Percentiles rank a stretch among this genome's conserved stretches.
Conservation (phyloP, 805 yeast species). For the Wickerhamomyces canadensis region DNA sequence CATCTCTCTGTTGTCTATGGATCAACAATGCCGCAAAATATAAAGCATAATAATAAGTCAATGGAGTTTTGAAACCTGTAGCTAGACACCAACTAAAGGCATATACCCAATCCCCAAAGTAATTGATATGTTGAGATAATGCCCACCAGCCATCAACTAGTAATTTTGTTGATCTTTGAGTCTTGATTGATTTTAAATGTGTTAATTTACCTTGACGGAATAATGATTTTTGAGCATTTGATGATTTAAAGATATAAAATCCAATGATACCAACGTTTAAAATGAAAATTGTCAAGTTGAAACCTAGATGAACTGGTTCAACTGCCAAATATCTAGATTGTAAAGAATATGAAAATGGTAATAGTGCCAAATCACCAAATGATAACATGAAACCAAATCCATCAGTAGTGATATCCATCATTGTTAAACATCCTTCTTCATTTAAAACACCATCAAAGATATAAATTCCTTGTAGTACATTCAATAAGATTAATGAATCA, state of each 20-base stretch:
- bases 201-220: constrained; percentile 75
- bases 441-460: constrained; percentile 88
- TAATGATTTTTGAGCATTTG: constrained; percentile 80
- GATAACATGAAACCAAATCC: constrained; percentile 97
- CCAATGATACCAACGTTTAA: constrained; percentile 52
- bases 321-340: constrained; percentile 80
- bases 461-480: constrained; percentile 69
- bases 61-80: constrained; percentile 73
- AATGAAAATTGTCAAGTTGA: constrained; percentile 31
- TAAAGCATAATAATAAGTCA: constrained; percentile 82
- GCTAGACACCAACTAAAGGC: constrained; percentile 91
- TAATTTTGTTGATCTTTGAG: constrained; percentile 73
- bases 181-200: constrained; percentile 63
- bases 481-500: constrained; percentile 69
- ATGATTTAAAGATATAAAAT: constrained; percentile 72
- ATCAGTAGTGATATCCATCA: constrained; percentile 96
- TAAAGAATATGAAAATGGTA: constrained; percentile 85
- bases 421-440: constrained; percentile 83
- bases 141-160: constrained; percentile 97
- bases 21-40: constrained; percentile 78
- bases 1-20: constrained; percentile 90
- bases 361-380: constrained; percentile 89
- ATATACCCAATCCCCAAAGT: constrained; percentile 92
- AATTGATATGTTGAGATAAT: constrained; percentile 85
- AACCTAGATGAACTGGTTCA: constrained; percentile 52